Base-by-base conservation (phyloP, 2,329 filamentous ascomycete genomes). In the Botrytis deweyae region DNA sequence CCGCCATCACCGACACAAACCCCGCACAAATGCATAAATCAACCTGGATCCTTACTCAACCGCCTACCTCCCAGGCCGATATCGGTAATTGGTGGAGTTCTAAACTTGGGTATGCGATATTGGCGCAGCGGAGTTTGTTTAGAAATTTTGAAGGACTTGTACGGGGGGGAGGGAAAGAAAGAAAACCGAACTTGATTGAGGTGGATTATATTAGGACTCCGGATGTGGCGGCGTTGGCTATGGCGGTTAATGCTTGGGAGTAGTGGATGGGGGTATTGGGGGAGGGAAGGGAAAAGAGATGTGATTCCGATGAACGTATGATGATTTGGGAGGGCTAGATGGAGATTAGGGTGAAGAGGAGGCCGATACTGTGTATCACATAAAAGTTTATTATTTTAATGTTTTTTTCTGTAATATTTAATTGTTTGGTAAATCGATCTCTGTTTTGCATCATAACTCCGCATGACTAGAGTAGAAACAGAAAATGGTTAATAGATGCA, bases 161-260 rank as follows among this genome's bases (percentile, higher is more conserved):
- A 36, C 22, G 9, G 7, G 65, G 29, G 6, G 16, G 29, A n/a
- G 42, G 44, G 29, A 49, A 49, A 38, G 4, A 0, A 33, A n/a
- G 65, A 9, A 68, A 55, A 20, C 70, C 64, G 42, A 69, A 52
- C 46, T 46, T 55, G 9, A 44, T 70, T 16, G 68, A 70, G 42
- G 40, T 70, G 25, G 68, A 70, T 70, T 40, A 33, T 42, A 44
- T 70, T 4, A 44, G 58, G 42, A 62, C 22, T 63, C 38, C 20
- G 20, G 52, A 63, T 18, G 58, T 70, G 12, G 58, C 40, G 14
- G 68, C 68, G 6, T 62, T 70, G 68, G 68, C 58, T 7, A 44
- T 70, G 68, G 52, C 20, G 22, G 6, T 70, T 29, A 73, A 61
- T 62, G 44, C 18, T 25, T 68, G 44, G 44, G 65, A 46, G 22